Percentiles rank a stretch among this genome's conserved stretches.
These are phyloP conservation scores for Kuraishia ogatae DNA, from an alignment of 805 yeast species.

Conservation along the genomic window DNA sequence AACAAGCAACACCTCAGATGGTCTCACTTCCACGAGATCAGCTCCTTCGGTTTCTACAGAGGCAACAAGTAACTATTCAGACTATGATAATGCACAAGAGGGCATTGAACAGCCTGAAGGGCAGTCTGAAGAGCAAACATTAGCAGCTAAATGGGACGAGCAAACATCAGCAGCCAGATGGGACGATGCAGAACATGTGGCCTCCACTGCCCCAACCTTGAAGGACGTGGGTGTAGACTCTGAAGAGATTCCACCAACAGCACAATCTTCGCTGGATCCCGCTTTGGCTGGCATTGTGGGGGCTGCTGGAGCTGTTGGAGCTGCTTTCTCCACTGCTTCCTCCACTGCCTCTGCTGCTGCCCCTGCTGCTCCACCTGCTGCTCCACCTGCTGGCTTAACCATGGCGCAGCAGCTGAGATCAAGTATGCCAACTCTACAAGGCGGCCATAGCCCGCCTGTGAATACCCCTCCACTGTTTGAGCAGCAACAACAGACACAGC, in stretches of 20 bases:
- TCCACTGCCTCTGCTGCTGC: neutral
- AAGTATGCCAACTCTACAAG: slow-evolving; percentile 21
- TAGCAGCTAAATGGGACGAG: neutral
- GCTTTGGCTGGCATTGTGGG: neutral
- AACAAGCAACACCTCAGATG: neutral
- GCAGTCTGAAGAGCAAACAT: neutral
- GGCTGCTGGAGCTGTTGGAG: neutral
- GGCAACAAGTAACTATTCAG: slow-evolving; percentile 25
- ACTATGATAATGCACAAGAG: too few species aligned
- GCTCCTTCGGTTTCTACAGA: slow-evolving; percentile 14
- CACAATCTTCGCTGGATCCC: neutral
- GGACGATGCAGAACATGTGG: too few species aligned
- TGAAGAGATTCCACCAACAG: too few species aligned
- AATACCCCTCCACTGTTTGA: slow-evolving; percentile 4
- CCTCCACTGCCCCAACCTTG: too few species aligned
- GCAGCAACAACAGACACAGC: too few species aligned
- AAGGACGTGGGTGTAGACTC: too few species aligned
- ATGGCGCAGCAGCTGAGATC: slow-evolving; percentile 43
- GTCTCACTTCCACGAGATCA: neutral
- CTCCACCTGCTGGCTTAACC: slow-evolving; percentile 8
- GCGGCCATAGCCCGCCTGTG: slow-evolving; percentile 13
- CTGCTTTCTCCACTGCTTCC: too few species aligned
- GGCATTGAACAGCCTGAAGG: neutral
- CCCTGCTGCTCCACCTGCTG: neutral
- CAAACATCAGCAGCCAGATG: neutral